Base-by-base conservation (phyloP, 306 rosid species). In the Casuarina cunninghamiana region DNA sequence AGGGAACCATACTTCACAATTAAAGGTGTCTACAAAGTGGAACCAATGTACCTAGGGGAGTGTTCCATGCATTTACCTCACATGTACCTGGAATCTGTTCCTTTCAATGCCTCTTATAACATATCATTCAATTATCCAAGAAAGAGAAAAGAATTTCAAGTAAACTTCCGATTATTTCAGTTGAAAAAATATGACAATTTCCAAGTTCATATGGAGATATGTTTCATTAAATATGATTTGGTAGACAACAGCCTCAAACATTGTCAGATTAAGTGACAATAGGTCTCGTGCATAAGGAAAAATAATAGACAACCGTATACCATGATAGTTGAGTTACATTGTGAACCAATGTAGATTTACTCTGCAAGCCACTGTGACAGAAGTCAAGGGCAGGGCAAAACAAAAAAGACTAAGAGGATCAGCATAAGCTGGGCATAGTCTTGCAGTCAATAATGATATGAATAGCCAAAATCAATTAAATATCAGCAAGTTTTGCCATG, bases 391-490 rank as follows among this genome's bases (percentile, higher is more conserved):
- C 32, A 26, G 32, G 32, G 32, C 0, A 51, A 51, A 51, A 3
- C 13, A 2, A 17, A 3, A 13, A 51, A 51, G 13, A 51, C 13
- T 51, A 51, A 12, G 15, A 51, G 55, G 55, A 51, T 51, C 55
- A 51, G 10, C 35, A 8, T 55, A 55, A 55, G 37, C 62, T 55
- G 62, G 4, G 8, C n/a, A 8, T 55, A 57, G 70, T 58, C 21
- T 58, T 4, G 67, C 42, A 74, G 71, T 48, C 42, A 66, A 26
- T 69, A 79, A 76, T 65, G 75, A 83, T 78, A 69, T 54, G 43
- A 72, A 78, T 6, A n/a, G 62, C 2, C n/a, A 4, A 55, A 17
- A 55, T 5, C 62, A 55, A 7, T 6, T 62, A 62, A 62, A 38
- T 43, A 35, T 41, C 49, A 72, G 69, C 2, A 81, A 48, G 79